Percentiles rank a stretch among this genome's conserved stretches.
phyloP scores from a whole-genome alignment of 2,329 filamentous ascomycete genomes.

The Xylariaceae sp. region DNA sequence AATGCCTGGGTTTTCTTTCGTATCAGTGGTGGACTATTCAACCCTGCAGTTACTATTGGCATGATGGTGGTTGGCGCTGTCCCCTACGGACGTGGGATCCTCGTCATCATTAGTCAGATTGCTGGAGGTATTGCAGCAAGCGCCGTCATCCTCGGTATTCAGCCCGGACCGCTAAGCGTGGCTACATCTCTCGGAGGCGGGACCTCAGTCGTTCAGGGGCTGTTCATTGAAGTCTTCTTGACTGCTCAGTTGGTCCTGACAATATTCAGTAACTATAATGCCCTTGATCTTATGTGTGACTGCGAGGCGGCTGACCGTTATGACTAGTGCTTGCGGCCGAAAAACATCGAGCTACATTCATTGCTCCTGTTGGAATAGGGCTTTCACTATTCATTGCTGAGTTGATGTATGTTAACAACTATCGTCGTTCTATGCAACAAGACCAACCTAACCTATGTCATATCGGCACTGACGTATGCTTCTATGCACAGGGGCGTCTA shows the following conservation, averaged over 20 bases:
- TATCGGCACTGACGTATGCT: too few species aligned
- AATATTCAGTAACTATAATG: slow-evolving; percentile 39
- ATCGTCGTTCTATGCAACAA: too few species aligned
- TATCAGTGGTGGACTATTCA: slow-evolving; percentile 32
- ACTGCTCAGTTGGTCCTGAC: slow-evolving; percentile 51
- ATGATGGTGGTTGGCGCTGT: slow-evolving; percentile 45
- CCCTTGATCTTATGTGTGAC: too few species aligned
- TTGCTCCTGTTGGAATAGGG: slow-evolving; percentile 62
- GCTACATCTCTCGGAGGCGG: slow-evolving; percentile 43
- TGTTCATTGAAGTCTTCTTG: slow-evolving; percentile 40
- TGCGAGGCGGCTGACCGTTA: too few species aligned
- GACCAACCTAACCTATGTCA: too few species aligned
- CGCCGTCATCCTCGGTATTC: slow-evolving; percentile 43
- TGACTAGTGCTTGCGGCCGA: slow-evolving; percentile 51
- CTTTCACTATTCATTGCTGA: slow-evolving; percentile 52
- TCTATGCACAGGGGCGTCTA: slow-evolving; percentile 21
- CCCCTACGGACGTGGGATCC: slow-evolving; percentile 35
- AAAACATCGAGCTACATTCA: slow-evolving; percentile 60
- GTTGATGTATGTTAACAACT: slow-evolving; percentile 24
- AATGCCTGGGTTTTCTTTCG: slow-evolving; percentile 43
- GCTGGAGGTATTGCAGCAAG: slow-evolving; percentile 44
- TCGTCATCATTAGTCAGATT: slow-evolving; percentile 47
- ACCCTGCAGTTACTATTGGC: slow-evolving; percentile 40
- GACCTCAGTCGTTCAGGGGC: slow-evolving; percentile 33
- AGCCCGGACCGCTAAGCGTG: slow-evolving; percentile 47